Base-by-base conservation (phyloP, 2,329 filamentous ascomycete species). In the Gnomoniopsis smithogilvyi region DNA sequence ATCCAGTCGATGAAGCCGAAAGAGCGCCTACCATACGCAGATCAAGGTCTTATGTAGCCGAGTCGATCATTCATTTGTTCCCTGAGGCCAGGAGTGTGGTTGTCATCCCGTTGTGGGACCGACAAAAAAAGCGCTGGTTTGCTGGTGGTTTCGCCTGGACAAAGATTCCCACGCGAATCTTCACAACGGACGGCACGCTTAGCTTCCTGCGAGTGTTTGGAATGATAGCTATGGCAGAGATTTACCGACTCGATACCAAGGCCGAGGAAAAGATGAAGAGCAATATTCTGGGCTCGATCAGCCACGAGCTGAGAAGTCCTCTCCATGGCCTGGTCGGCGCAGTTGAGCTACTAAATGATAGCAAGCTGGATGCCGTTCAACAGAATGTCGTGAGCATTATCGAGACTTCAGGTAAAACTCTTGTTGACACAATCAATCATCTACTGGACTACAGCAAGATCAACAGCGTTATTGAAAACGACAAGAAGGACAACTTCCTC, bases 301-400 rank as follows among this genome's bases (percentile, higher is more conserved):
- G 80, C 3, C 85, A 88, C 64, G 85, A 88, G 66, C 70, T 88
- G 15, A 76, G 85, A 4, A 84, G 80, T 2, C 85, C 85, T 0
- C 71, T 88, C 0, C 84, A 88, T 57, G 85, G 84, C 2, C 80
- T 87, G 34, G 70, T 87, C 0, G 78, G 81, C 0, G 82, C 74
- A 54, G 74, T 77, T 1, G 82, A 85, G 62, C 68, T 85, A 3
- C 65, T 87, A 0, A 74, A 77, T 3, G 81, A 84, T n/a, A 83
- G 80, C 0, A 61, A 70, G 0, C 70, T 84, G 24, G 74, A 73
- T 45, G 73, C 74, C 1, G 73, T 76, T 6, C 81, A 84, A 62
- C 70, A 73, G 3, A 76, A 78, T 17, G 73, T 80, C 14, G 66
- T 80, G 0, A 72, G 77, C 26, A 80, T 78, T 1, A 79, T 84